Conservation (phyloP, 768 basidiomycete species). For the Panaeolus papilionaceus region DNA sequence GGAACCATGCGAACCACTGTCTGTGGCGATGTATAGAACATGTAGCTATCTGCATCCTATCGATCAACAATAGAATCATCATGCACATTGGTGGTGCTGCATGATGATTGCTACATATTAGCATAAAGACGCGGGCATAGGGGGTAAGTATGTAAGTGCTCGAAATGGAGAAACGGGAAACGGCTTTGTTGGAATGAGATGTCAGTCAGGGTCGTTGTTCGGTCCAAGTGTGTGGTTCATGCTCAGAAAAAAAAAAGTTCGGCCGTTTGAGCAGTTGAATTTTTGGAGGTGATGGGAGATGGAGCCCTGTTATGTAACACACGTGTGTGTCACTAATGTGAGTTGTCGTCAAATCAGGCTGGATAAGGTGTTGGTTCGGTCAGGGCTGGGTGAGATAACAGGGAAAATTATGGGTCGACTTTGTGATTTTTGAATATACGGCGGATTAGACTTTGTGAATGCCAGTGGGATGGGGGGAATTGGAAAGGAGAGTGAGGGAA, state of each 20-base stretch:
- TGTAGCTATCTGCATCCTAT: slow-evolving; percentile 3
- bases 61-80: not conserved
- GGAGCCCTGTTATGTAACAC: not conserved
- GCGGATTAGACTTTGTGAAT: not conserved
- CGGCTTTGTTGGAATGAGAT: not conserved
- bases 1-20: not conserved
- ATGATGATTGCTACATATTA: not conserved
- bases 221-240: not conserved
- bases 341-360: not conserved
- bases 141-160: not conserved
- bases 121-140: not conserved
- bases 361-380: not conserved
- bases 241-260: no score
- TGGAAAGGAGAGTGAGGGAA: not conserved
- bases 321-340: not conserved
- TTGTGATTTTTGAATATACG: not conserved
- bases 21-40: not conserved
- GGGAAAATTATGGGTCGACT: slow-evolving; percentile 3
- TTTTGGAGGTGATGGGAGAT: no score
- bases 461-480: no score
- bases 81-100: not conserved
- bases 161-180: not conserved
- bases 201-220: not conserved
- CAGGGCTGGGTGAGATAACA: not conserved
- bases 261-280: no score